A percentile compares a stretch with the other conserved stretches of the same genome.
These are phyloP conservation scores for Monosporascus sp. DNA, from an alignment of 2,329 filamentous ascomycete genomes.

Conservation along the genomic window DNA sequence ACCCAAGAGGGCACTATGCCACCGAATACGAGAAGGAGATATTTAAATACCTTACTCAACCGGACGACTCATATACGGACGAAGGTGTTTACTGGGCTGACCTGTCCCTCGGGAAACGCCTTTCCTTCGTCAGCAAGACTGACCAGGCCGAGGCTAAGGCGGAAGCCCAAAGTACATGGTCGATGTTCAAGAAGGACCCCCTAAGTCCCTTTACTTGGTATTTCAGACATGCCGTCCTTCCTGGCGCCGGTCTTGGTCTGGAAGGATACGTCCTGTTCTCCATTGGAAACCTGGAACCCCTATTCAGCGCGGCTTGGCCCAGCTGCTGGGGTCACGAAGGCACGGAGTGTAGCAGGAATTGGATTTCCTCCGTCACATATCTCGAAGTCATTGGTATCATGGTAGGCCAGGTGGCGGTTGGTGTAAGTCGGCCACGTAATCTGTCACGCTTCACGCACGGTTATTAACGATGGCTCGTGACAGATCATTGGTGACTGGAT, in stretches of 20 bases:
- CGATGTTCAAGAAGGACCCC: slow-evolving; percentile 82
- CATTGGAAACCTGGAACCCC: slow-evolving; percentile 83
- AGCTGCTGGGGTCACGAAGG: slow-evolving; percentile 65
- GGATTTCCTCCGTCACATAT: slow-evolving; percentile 81
- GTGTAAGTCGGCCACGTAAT: slow-evolving; percentile 43
- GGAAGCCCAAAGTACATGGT: slow-evolving; percentile 63
- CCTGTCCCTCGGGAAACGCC: slow-evolving; percentile 62
- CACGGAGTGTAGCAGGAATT: slow-evolving; percentile 67
- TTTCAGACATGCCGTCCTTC: slow-evolving; percentile 83
- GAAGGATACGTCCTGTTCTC: slow-evolving; percentile 97
- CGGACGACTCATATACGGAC: slow-evolving; percentile 79
- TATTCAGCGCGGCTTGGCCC: slow-evolving; percentile 72
- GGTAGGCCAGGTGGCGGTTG: slow-evolving; percentile 83
- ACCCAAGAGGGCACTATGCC: slow-evolving; percentile 33
- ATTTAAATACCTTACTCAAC: slow-evolving; percentile 76
- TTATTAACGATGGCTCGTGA: slow-evolving; percentile 7
- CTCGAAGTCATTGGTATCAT: slow-evolving; percentile 95
- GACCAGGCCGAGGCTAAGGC: slow-evolving; percentile 63
- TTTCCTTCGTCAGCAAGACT: slow-evolving; percentile 70
- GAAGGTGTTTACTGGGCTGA: slow-evolving; percentile 93
- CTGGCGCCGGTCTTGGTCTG: slow-evolving; percentile 84
- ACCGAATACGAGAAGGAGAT: slow-evolving; percentile 49
- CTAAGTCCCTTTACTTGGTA: slow-evolving; percentile 81
- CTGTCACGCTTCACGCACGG: background rate
- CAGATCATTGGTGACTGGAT: slow-evolving; percentile 64